Base-by-base conservation (phyloP, 2,329 filamentous ascomycete genomes). In the Aspergillus novoparasiticus region DNA sequence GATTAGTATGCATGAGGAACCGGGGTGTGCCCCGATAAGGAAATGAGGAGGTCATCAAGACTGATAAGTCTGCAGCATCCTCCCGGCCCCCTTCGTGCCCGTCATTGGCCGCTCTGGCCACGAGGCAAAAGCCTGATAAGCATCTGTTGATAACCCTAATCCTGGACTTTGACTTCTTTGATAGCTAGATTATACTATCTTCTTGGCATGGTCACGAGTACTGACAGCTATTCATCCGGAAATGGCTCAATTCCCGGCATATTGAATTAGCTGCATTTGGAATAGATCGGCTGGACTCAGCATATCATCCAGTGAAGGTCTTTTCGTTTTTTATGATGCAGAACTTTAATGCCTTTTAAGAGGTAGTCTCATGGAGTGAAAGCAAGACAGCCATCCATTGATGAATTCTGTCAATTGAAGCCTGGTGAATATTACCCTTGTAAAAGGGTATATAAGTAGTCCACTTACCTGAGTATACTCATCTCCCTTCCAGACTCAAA, bases 61-160 rank as follows among this genome's bases (percentile, higher is more conserved):
- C 16, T 57, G 54, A 41, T 57, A 41, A 50, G 46, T 50, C 46
- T 50, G 46, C 46, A 50, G 26, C 46, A 50, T 30, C 23, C 28
- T 28, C 45, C 45, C 21, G 21, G 23, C 23, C 14, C 23, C 21
- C 46, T 26, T 19, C 14, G 4, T 50, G 46, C 26, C 23, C 8
- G 46, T 30, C 46, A 50, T 50, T 50, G 46, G 46, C 14, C 46
- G 46, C 23, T 50, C 10, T 21, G 46, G 10, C 46, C 46, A 28
- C 46, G 46, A 30, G 26, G 2, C 23, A 28, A 28, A 50, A 23
- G 46, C 19, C 26, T 50, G 46, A 50, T 50, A 28, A 50, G 46
- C 23, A 19, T 28, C 14, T 14, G 12, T 50, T 30, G 46, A 50
- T 50, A 50, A 50, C 46, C 46, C 16, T 50, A 50, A 28, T 50